Evolutionary conservation across 192 early-diverging fungal species (phyloP).

Genomic region (Coemansia sp.): DNA sequence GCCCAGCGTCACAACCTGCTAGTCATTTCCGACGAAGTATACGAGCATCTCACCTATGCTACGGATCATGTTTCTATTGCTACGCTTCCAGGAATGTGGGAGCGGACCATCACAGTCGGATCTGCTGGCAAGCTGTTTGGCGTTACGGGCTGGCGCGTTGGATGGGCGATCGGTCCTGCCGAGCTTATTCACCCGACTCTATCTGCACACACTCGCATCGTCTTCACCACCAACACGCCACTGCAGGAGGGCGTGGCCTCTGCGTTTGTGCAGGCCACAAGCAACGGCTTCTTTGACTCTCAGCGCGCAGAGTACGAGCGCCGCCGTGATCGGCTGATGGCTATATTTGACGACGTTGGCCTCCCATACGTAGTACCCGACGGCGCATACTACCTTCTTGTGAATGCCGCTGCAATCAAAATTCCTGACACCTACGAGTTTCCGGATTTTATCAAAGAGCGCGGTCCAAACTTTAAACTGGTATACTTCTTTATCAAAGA

Average conservation of each 20-base stretch:
- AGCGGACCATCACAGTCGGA: conserved; percentile 90
- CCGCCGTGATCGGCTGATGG: conserved; percentile 72
- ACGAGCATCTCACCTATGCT: conserved; percentile 86
- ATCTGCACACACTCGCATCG: conserved; percentile 84
- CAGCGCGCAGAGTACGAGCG: conserved; percentile 66
- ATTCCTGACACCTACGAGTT: conserved; percentile 62
- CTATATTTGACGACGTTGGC: conserved; percentile 61
- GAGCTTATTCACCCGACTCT: conserved; percentile 70
- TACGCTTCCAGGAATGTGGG: conserved; percentile 81
- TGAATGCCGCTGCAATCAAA: conserved; percentile 68
- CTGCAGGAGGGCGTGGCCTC: conserved; percentile 82
- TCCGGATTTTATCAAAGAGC: conserved; percentile 55
- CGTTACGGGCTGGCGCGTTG: conserved; percentile 95
- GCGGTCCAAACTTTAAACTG: conserved; percentile 73
- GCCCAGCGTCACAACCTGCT: conserved; percentile 81
- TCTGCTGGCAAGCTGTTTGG: conserved; percentile 93
- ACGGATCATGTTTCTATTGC: conserved; percentile 74
- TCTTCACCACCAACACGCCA: conserved; percentile 87
- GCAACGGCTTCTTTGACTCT: conserved; percentile 63
- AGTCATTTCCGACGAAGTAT: conserved; percentile 91
- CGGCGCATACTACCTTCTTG: conserved; percentile 92
- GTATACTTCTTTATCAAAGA: conserved; percentile 84
- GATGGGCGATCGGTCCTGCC: conserved; percentile 82
- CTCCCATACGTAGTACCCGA: conserved; percentile 82
- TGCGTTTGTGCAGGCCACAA: conserved; percentile 63